Evolutionary conservation across 78 protist species (phyloP).

Genomic region (Dictyostelium brefeldianum): DNA sequence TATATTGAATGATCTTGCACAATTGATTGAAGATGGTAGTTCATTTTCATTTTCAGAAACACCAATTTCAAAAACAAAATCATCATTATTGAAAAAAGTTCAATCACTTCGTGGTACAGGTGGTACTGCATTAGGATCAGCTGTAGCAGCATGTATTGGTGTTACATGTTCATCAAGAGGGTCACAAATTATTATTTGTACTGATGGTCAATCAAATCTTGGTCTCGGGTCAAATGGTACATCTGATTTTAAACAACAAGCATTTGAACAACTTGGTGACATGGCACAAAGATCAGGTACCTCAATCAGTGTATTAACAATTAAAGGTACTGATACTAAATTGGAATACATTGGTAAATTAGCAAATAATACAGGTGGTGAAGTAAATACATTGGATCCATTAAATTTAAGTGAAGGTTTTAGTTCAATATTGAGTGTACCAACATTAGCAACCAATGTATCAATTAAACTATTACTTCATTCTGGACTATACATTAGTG

Average conservation of each 20-base stretch:
- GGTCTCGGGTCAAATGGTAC: constrained; percentile 84
- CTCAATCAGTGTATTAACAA: constrained; percentile 70
- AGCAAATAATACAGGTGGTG: constrained; percentile 70
- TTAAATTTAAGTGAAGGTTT: constrained; percentile 64
- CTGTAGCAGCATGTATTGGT: constrained; percentile 77
- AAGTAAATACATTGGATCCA: constrained; percentile 83
- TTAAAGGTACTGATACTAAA: constrained; percentile 75
- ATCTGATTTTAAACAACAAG: background rate
- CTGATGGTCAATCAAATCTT: constrained; percentile 90
- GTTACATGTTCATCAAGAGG: constrained; percentile 53
- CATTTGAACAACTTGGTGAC: constrained; percentile 70
- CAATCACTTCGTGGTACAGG: constrained; percentile 76
- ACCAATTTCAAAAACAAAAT: constrained; percentile 43
- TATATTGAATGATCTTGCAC: background rate
- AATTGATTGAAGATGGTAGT: constrained; percentile 39
- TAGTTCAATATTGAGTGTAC: constrained; percentile 29
- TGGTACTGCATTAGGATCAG: constrained; percentile 91
- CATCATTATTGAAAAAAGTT: constrained; percentile 8
- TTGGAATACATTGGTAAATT: constrained; percentile 58
- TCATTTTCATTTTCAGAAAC: background rate
- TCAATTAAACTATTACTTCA: constrained; percentile 36
- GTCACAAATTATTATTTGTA: constrained; percentile 81
- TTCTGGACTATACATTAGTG: constrained; percentile 39
- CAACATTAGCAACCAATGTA: constrained; percentile 79
- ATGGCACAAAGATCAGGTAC: constrained; percentile 72